These are phyloP conservation scores for Xylariaceae sp. DNA, from an alignment of 2,329 filamentous ascomycete species.

Conservation along the genomic window DNA sequence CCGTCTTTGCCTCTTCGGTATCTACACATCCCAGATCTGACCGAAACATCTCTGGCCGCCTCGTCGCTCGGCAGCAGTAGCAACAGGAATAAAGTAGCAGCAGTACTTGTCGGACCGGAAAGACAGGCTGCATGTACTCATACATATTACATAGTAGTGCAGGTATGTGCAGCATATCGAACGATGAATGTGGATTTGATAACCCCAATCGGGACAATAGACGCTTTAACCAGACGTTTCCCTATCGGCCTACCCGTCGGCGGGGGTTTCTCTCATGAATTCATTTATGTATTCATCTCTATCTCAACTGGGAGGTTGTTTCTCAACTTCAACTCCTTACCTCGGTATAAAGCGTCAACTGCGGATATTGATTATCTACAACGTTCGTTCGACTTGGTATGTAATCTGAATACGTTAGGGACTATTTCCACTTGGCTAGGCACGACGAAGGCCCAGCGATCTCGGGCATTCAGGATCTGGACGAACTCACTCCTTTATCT, in stretches of 20 bases:
- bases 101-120: neutral
- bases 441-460: too few species aligned
- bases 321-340: too few species aligned
- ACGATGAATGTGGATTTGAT: neutral
- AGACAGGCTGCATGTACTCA: conserved; percentile 11
- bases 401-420: too few species aligned
- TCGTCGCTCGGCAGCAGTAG: conserved; percentile 6
- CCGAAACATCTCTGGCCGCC: conserved; percentile 24
- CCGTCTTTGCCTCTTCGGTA: conserved; percentile 16
- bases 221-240: neutral
- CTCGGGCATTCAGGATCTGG: neutral
- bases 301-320: too few species aligned
- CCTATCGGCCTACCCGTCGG: neutral
- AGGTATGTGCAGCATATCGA: neutral
- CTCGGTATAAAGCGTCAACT: too few species aligned
- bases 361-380: too few species aligned
- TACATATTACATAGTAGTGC: neutral
- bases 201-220: neutral
- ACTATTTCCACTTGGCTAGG: neutral
- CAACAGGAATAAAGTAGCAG: too few species aligned
- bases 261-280: neutral
- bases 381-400: too few species aligned
- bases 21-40: conserved; percentile 29
- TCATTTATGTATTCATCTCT: too few species aligned
- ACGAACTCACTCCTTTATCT: neutral